Conservation (phyloP, 495 filamentous ascomycete species). For the Mytilinidion resinicola region DNA sequence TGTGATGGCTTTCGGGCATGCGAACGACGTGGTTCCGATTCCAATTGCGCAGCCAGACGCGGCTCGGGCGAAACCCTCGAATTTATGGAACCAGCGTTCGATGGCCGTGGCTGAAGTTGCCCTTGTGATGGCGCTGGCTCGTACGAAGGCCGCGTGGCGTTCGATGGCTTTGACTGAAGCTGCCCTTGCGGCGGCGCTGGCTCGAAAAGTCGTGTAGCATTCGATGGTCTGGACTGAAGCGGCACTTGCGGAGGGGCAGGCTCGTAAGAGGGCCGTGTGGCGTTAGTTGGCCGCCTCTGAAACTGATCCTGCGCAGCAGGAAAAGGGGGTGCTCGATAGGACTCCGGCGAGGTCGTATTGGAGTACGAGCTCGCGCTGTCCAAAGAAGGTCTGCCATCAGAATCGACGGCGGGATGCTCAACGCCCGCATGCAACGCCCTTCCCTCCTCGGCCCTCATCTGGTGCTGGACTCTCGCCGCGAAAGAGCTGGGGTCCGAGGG, state of each 20-base stretch:
- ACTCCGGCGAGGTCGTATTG: conserved; percentile 5
- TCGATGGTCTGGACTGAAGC: conserved; percentile 31
- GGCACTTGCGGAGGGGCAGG: conserved; percentile 12
- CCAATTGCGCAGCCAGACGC: too few species aligned
- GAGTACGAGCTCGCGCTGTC: conserved; percentile 16
- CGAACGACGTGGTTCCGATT: background rate
- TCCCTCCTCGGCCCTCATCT: conserved; percentile 69
- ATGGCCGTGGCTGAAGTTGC: background rate
- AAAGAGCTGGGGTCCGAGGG: conserved; percentile 36
- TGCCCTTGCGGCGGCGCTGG: conserved; percentile 21
- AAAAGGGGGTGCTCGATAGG: background rate
- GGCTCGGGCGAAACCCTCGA: too few species aligned
- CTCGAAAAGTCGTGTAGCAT: conserved; percentile 23
- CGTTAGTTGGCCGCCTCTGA: background rate
- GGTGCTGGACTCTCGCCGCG: conserved; percentile 53
- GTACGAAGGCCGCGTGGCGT: background rate
- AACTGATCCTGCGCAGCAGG: too few species aligned
- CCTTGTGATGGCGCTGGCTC: background rate
- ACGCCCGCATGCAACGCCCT: conserved; percentile 48
- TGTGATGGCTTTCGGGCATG: background rate
- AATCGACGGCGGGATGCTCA: background rate
- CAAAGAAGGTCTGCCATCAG: conserved; percentile 10
- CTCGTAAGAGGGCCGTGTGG: background rate
- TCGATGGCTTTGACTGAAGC: conserved; percentile 10
- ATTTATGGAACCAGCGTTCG: too few species aligned